Conservation (phyloP, 345 rosid species). For the Isatis tinctoria region DNA sequence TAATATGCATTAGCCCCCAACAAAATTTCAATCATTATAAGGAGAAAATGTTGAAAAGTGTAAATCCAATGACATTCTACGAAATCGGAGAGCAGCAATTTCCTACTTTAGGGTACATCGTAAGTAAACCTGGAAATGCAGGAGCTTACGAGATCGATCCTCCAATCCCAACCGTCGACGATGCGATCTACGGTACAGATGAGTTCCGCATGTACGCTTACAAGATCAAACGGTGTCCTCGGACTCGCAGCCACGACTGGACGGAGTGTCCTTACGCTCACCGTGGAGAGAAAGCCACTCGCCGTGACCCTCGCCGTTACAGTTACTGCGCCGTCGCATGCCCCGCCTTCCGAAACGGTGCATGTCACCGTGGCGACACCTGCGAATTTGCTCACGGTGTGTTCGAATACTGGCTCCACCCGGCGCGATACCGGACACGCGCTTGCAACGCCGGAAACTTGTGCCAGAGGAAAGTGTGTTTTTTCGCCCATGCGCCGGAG, state of each 20-base stretch:
- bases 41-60: constrained; percentile 21
- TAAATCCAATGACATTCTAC: constrained; percentile 22
- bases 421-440: constrained; percentile 66
- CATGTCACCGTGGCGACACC: constrained; percentile 55
- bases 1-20: not conserved
- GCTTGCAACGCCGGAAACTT: constrained; percentile 59
- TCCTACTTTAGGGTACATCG: constrained; percentile 17
- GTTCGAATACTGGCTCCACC: constrained; percentile 89
- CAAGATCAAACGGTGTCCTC: constrained; percentile 73
- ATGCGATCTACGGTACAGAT: constrained; percentile 48
- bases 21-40: not conserved
- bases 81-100: constrained; percentile 35
- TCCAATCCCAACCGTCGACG: constrained; percentile 30
- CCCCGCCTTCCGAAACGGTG: constrained; percentile 61
- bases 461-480: constrained; percentile 74
- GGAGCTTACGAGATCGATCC: constrained; percentile 17
- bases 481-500: constrained; percentile 76
- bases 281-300: constrained; percentile 86
- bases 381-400: constrained; percentile 81
- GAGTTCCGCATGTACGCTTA: constrained; percentile 83
- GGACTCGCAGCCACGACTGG: constrained; percentile 85
- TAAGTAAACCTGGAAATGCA: constrained; percentile 22
- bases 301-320: constrained; percentile 74
- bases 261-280: constrained; percentile 90
- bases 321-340: constrained; percentile 68